Evolutionary conservation across 139 green algal genomes (phyloP).

Genomic region (Monoraphidium neglectum): DNA sequence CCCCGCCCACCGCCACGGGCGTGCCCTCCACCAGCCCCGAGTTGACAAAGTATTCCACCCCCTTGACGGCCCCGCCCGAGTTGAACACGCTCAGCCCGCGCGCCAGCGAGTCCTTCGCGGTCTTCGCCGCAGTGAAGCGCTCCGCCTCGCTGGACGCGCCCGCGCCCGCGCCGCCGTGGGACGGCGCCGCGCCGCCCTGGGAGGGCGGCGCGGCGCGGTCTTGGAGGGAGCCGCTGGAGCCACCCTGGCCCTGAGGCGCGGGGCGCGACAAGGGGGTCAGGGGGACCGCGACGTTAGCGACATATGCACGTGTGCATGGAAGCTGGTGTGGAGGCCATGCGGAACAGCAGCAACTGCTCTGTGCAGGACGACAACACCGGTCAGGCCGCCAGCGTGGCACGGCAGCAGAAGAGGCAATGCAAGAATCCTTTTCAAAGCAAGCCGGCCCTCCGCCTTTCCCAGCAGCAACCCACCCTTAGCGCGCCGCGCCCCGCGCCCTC

Average conservation of each 20-base stretch:
- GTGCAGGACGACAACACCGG: too few species aligned
- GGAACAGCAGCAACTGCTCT: too few species aligned
- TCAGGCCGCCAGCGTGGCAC: too few species aligned
- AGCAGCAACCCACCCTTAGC: too few species aligned
- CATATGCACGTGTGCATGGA: too few species aligned
- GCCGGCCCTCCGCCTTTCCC: not conserved
- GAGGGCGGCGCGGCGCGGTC: too few species aligned
- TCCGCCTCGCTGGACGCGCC: not conserved
- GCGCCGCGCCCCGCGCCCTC: not conserved
- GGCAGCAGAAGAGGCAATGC: not conserved
- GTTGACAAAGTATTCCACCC: slow-evolving; percentile 32
- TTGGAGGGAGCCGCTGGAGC: too few species aligned
- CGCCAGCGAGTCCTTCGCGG: slow-evolving; percentile 67
- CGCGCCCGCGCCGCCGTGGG: not conserved
- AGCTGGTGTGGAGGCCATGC: too few species aligned
- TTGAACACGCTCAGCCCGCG: slow-evolving; percentile 84
- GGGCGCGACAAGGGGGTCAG: too few species aligned
- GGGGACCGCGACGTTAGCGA: too few species aligned
- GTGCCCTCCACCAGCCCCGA: slow-evolving; percentile 36
- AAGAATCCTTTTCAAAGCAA: not conserved
- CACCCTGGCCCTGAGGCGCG: too few species aligned
- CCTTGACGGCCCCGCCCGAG: slow-evolving; percentile 46
- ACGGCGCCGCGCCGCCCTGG: too few species aligned
- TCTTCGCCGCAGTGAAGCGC: slow-evolving; percentile 71
- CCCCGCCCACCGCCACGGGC: slow-evolving; percentile 1